Percentiles rank a stretch among this genome's conserved stretches.
These are phyloP conservation scores for Logfia minima DNA, from an alignment of 129 eudicot genomes.

Conservation along the genomic window DNA sequence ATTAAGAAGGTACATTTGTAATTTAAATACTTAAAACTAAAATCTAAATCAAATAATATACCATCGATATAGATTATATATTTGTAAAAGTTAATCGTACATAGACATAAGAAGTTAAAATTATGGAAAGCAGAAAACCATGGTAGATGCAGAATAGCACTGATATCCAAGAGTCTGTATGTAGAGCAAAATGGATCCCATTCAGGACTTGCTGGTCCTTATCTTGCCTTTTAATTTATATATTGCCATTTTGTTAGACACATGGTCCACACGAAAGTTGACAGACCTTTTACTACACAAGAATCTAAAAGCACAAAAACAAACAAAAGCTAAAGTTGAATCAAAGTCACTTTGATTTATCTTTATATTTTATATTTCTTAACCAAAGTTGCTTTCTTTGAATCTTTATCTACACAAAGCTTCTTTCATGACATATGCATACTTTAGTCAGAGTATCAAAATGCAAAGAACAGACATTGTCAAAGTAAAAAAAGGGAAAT, in stretches of 20 bases:
- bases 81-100: not conserved
- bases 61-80: too few relatives aligned
- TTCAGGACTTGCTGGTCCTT: constrained; percentile 31
- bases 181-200: constrained; percentile 26
- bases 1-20: too few relatives aligned
- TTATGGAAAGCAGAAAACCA: constrained; percentile 22
- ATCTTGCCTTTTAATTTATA: not conserved
- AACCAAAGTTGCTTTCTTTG: constrained; percentile 34
- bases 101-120: constrained; percentile 19
- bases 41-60: too few relatives aligned
- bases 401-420: constrained; percentile 27
- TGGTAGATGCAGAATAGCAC: constrained; percentile 15
- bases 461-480: not conserved
- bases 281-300: constrained; percentile 32
- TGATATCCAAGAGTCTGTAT: constrained; percentile 25
- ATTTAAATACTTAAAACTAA: too few relatives aligned
- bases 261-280: constrained; percentile 32
- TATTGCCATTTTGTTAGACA: constrained; percentile 21
- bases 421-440: constrained; percentile 22
- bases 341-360: constrained; percentile 32
- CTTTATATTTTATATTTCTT: constrained; percentile 10
- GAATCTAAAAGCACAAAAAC: constrained; percentile 36
- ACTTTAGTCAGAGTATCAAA: constrained; percentile 27
- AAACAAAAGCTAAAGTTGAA: constrained; percentile 39
- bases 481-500: not conserved